phyloP scores from a whole-genome alignment of 257 asterid genomes.

The Solanum dulcamara region DNA sequence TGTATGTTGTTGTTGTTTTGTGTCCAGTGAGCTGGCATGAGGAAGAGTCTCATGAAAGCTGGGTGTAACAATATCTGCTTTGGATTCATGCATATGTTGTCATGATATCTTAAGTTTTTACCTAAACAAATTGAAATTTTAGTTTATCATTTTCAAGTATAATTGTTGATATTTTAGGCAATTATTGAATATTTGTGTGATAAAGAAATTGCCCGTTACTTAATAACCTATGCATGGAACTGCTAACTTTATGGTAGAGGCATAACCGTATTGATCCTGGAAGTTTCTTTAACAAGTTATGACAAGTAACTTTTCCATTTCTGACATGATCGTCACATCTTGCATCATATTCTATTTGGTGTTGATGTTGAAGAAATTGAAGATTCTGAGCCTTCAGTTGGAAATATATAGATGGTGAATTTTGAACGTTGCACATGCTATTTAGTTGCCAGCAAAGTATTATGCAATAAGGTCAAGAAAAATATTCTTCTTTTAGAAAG shows the following conservation, averaged over 20 bases:
- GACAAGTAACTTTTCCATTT: background rate
- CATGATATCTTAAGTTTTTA: background rate
- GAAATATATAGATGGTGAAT: background rate
- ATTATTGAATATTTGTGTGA: background rate
- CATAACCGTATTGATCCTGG: background rate
- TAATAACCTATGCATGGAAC: background rate
- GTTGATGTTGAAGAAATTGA: background rate
- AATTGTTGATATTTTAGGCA: background rate
- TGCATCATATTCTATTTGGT: background rate
- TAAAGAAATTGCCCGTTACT: background rate
- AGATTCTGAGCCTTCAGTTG: background rate
- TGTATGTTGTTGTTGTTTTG: background rate
- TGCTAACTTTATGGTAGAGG: background rate
- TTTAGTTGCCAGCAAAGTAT: background rate
- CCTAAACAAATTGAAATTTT: background rate
- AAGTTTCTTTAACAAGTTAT: background rate
- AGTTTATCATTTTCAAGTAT: background rate
- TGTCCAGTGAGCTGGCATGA: background rate
- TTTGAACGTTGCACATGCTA: background rate
- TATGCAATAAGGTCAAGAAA: background rate
- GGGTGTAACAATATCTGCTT: background rate
- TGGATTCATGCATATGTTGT: background rate
- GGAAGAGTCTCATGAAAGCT: background rate
- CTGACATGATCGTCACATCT: background rate
- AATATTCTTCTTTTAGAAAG: background rate